A percentile compares a stretch with the other conserved stretches of the same genome.
Evolutionary conservation across 2,329 filamentous ascomycete genomes (phyloP).

Genomic region (Colletotrichum spaethianum): DNA sequence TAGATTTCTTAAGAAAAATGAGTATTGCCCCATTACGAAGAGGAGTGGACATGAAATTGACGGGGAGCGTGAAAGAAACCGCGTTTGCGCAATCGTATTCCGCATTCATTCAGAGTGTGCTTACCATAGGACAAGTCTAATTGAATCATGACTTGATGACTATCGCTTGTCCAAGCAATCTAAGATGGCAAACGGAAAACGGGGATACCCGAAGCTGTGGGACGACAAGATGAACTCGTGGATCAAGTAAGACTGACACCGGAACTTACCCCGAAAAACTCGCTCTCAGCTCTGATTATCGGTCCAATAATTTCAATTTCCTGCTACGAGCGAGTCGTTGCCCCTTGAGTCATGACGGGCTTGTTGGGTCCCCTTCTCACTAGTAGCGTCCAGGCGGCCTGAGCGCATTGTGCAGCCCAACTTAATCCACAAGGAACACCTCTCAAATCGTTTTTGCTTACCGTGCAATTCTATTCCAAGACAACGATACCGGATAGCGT

Average conservation of each 20-base stretch:
- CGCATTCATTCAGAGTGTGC: too few relatives aligned
- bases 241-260: constrained; percentile 19
- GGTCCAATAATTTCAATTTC: constrained; percentile 7
- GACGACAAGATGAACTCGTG: constrained; percentile 28
- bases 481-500: neutral
- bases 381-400: constrained; percentile 15
- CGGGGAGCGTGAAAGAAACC: constrained; percentile 2
- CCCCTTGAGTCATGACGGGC: constrained; percentile 23
- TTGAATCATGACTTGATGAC: too few relatives aligned
- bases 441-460: constrained; percentile 2
- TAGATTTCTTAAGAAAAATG: constrained; percentile 30
- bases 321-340: constrained; percentile 11
- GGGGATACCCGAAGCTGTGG: neutral
- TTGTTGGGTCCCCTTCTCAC: neutral
- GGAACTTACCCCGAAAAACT: constrained; percentile 1
- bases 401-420: constrained; percentile 3
- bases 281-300: constrained; percentile 23
- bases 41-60: neutral
- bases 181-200: neutral
- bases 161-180: neutral
- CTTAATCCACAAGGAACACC: neutral
- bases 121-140: too few relatives aligned
- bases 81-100: neutral
- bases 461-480: neutral
- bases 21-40: neutral